Base-by-base conservation (phyloP, 2,329 filamentous ascomycete species). In the Neoascochyta sp. region DNA sequence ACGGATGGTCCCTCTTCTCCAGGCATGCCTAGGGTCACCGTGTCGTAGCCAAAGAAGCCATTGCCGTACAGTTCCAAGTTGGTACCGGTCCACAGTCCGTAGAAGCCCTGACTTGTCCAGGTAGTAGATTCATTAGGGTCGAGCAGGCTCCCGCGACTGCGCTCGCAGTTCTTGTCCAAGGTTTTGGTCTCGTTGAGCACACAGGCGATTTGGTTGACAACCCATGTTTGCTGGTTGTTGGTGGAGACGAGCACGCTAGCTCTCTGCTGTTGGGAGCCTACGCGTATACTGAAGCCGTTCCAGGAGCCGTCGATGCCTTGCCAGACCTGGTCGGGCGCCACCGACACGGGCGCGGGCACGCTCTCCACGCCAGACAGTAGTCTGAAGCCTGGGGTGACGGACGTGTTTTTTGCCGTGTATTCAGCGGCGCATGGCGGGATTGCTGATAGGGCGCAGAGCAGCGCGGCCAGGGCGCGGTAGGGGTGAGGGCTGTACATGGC, bases 161-260 rank as follows among this genome's bases (percentile, higher is more conserved):
- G 57, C 29, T 61, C 64, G 52, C 83, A 86, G 3, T 34, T 30
- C 4, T 39, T 27, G 22, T 54, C 41, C 24, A 50, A 41, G 34
- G 54, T 41, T 12, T 16, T 11, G n/a, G 48, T 47, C 11, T 38
- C 24, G 26, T 50, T 47, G 9, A 32, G 23, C 10, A 43, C 21
- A 26, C 55, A 60, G n/a, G 52, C 57, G 23, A 36, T 32, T 17
- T 26, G 70, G 21, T 59, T 41, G 24, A 87, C 66, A 3, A 78
- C 73, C 81, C 82, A 86, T 23, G 81, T 78, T 58, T 86, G 81
- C 19, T 83, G 84, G 22, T 80, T 70, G 9, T 75, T 72, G 5
- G 82, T 87, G 50, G 80, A 86, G 29, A 81, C 70, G 9, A 76
- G 65, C 28, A 80, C 70, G 43, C 75, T 72, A 18, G 78, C 65